phyloP scores from a whole-genome alignment of 192 early-diverging fungal genomes.

The Coemansia sp. region DNA sequence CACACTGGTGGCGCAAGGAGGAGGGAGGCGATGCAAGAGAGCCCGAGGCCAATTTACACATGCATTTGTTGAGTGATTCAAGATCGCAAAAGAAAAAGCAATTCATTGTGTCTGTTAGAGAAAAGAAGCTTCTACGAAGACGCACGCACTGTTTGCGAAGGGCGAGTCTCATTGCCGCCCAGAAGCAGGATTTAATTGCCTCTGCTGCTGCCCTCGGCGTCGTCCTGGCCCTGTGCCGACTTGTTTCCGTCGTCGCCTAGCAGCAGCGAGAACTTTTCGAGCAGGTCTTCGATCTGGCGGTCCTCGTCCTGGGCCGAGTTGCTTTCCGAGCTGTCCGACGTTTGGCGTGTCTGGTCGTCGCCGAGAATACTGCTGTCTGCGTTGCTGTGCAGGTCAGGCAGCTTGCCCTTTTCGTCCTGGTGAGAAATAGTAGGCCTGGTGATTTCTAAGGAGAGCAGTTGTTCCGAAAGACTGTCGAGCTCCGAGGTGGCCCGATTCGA shows the following conservation, averaged over 20 bases:
- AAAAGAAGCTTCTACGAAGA: too few relatives aligned
- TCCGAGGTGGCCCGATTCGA: constrained; percentile 8
- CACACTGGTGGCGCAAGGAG: too few relatives aligned
- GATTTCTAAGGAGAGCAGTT: constrained; percentile 31
- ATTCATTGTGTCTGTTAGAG: too few relatives aligned
- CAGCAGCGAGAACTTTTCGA: constrained; percentile 29
- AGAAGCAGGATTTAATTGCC: neutral
- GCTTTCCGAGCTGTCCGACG: neutral
- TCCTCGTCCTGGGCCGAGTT: constrained; percentile 9
- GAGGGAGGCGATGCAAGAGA: too few relatives aligned
- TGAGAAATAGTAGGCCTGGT: neutral
- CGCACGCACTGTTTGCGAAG: too few relatives aligned
- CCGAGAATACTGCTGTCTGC: neutral
- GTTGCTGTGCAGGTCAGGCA: constrained; percentile 5
- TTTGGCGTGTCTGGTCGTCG: neutral
- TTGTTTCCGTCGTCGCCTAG: constrained; percentile 12
- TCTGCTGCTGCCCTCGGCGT: neutral
- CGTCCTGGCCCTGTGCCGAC: neutral
- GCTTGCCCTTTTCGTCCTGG: constrained; percentile 22
- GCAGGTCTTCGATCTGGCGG: constrained; percentile 23
- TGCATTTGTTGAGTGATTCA: too few relatives aligned
- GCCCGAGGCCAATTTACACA: too few relatives aligned
- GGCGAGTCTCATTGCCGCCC: too few relatives aligned
- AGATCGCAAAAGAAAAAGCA: too few relatives aligned
- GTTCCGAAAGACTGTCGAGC: constrained; percentile 38